These are phyloP conservation scores for Erythrophleum ivorense DNA, from an alignment of 331 rosid genomes.

Conservation along the genomic window DNA sequence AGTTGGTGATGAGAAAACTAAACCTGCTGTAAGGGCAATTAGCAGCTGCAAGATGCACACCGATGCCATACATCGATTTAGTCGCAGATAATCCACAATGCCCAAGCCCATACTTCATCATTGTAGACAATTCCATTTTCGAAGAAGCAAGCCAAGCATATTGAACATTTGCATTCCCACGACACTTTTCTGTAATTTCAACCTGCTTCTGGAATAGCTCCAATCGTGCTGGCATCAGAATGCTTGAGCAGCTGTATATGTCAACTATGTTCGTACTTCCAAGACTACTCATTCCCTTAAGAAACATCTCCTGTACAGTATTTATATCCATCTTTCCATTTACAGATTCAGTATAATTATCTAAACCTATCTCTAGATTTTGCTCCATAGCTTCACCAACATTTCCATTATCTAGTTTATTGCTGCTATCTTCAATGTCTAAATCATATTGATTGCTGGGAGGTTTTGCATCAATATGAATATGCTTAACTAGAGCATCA, in stretches of 20 bases:
- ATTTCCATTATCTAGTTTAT: slow-evolving; percentile 41
- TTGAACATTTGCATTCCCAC: slow-evolving; percentile 72
- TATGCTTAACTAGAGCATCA: slow-evolving; percentile 52
- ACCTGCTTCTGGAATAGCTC: slow-evolving; percentile 85
- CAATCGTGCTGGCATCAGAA: slow-evolving; percentile 49
- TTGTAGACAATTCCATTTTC: slow-evolving; percentile 57
- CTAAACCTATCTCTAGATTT: slow-evolving; percentile 39
- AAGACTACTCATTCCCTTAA: slow-evolving; percentile 56
- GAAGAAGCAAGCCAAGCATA: slow-evolving; percentile 84
- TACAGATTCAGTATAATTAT: slow-evolving; percentile 40
- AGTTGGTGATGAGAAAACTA: slow-evolving; percentile 24
- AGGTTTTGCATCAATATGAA: slow-evolving; percentile 50
- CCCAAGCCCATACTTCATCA: slow-evolving; percentile 70
- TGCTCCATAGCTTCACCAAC: slow-evolving; percentile 47
- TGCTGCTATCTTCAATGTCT: slow-evolving; percentile 67
- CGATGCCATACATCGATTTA: slow-evolving; percentile 61
- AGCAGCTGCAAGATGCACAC: slow-evolving; percentile 76
- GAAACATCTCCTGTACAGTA: slow-evolving; percentile 64
- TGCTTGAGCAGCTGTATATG: slow-evolving; percentile 49
- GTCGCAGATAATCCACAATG: slow-evolving; percentile 53
- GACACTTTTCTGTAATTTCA: slow-evolving; percentile 61
- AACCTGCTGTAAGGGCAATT: slow-evolving; percentile 64
- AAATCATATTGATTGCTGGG: slow-evolving; percentile 40
- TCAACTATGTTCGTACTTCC: slow-evolving; percentile 53
- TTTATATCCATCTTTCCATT: slow-evolving; percentile 52